Evolutionary conservation across 2,329 filamentous ascomycete species (phyloP).

Genomic region (Moelleriella libera): DNA sequence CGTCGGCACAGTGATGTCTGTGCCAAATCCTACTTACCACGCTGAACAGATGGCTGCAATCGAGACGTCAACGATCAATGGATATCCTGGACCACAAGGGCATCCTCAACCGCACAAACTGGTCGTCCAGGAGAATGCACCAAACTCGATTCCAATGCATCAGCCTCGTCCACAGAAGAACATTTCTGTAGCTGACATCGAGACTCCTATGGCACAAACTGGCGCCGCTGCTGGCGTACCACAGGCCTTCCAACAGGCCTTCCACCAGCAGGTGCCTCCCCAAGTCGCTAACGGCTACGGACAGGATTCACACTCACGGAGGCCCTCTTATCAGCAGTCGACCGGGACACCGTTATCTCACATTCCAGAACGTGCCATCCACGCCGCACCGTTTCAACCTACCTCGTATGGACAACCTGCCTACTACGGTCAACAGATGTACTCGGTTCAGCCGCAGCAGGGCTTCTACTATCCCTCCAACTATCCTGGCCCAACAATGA

Average conservation of each 20-base stretch:
- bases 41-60: constrained; percentile 6
- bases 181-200: constrained; percentile 84
- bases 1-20: neutral
- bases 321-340: constrained; percentile 57
- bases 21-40: constrained; percentile 1
- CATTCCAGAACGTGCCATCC: constrained; percentile 83
- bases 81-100: constrained; percentile 41
- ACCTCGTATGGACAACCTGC: constrained; percentile 46
- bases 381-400: constrained; percentile 81
- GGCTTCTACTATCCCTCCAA: constrained; percentile 56
- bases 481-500: constrained; percentile 33
- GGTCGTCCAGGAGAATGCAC: constrained; percentile 39
- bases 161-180: constrained; percentile 91
- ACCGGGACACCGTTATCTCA: constrained; percentile 75
- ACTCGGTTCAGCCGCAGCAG: constrained; percentile 27
- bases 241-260: constrained; percentile 79
- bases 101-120: constrained; percentile 46
- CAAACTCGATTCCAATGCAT: constrained; percentile 57
- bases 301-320: constrained; percentile 49
- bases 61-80: constrained; percentile 28
- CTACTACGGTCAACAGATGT: constrained; percentile 39
- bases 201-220: constrained; percentile 51
- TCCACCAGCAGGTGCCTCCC: constrained; percentile 85
- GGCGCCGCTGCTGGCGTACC: constrained; percentile 14
- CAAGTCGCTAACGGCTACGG: constrained; percentile 47